A percentile compares a stretch with the other conserved stretches of the same genome.
Evolutionary conservation across 2,329 filamentous ascomycete genomes (phyloP).

Genomic region (Colletotrichum karsti): DNA sequence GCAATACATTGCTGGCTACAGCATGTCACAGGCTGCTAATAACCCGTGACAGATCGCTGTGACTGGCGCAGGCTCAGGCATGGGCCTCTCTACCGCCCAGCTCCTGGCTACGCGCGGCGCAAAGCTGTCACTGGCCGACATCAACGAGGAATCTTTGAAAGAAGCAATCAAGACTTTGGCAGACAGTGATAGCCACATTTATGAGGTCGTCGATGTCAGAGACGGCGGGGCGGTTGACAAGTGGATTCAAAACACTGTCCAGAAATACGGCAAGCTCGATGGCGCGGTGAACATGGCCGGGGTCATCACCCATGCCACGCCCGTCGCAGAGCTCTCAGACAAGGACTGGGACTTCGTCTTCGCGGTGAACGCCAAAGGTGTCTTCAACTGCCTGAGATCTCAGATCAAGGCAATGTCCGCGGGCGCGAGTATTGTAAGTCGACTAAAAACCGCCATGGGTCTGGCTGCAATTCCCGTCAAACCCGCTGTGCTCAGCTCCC

Average conservation of each 20-base stretch:
- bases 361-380: constrained; percentile 53
- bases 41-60: constrained; percentile 45
- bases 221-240: constrained; percentile 27
- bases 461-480: too few species aligned
- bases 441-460: too few species aligned
- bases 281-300: constrained; percentile 50
- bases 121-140: constrained; percentile 55
- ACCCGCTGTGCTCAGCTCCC: constrained; percentile 57
- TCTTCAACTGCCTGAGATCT: constrained; percentile 59
- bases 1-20: too few species aligned
- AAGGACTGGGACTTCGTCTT: constrained; percentile 52
- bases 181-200: not conserved
- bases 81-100: constrained; percentile 55
- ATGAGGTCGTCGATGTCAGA: constrained; percentile 23
- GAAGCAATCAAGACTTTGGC: constrained; percentile 1
- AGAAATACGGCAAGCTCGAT: constrained; percentile 45
- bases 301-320: constrained; percentile 48
- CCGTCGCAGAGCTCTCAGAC: constrained; percentile 40
- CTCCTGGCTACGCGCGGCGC: constrained; percentile 53
- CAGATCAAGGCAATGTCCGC: constrained; percentile 50
- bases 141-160: constrained; percentile 44
- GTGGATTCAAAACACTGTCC: constrained; percentile 41
- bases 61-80: constrained; percentile 57
- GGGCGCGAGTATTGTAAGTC: constrained; percentile 54
- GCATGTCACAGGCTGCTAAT: not conserved